A percentile compares a stretch with the other conserved stretches of the same genome.
Evolutionary conservation across 306 rosid genomes (phyloP).

Genomic region (Prunus mume): DNA sequence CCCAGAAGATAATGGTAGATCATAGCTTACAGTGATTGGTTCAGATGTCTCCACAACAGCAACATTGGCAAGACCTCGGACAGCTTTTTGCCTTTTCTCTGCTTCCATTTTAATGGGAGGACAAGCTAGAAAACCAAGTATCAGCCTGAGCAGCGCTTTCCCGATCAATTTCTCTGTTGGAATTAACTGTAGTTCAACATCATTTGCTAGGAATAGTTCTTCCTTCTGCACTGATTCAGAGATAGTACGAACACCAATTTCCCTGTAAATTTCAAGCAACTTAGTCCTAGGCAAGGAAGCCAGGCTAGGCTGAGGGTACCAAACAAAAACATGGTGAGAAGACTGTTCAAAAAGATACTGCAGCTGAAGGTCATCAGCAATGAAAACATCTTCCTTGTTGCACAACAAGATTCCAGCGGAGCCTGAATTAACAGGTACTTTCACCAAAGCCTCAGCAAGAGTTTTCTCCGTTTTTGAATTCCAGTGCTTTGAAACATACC

Average conservation of each 20-base stretch:
- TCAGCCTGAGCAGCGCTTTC: slow-evolving; percentile 49
- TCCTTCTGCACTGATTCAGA: slow-evolving; percentile 50
- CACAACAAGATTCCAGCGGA: slow-evolving; percentile 35
- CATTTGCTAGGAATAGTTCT: slow-evolving; percentile 27
- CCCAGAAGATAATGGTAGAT: slow-evolving; percentile 38
- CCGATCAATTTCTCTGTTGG: slow-evolving; percentile 26
- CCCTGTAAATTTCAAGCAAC: slow-evolving; percentile 44
- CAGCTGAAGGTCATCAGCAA: slow-evolving; percentile 65
- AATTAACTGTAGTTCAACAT: slow-evolving; percentile 15
- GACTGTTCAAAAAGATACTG: slow-evolving; percentile 49
- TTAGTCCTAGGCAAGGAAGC: slow-evolving; percentile 29
- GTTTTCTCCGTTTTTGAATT: slow-evolving; percentile 17
- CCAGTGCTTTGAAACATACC: slow-evolving; percentile 39
- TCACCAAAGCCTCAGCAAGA: slow-evolving; percentile 37
- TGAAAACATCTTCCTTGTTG: slow-evolving; percentile 46
- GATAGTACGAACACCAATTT: slow-evolving; percentile 53
- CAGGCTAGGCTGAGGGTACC: slow-evolving; percentile 55
- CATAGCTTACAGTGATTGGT: slow-evolving; percentile 45
- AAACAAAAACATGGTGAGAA: slow-evolving; percentile 50
- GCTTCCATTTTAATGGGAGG: slow-evolving; percentile 52
- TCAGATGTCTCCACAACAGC: slow-evolving; percentile 36
- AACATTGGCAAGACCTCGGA: slow-evolving; percentile 41
- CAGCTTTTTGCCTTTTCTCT: slow-evolving; percentile 48
- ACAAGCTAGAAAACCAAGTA: slow-evolving; percentile 63
- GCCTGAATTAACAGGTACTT: slow-evolving; percentile 48